Conservation (phyloP, 2,329 filamentous ascomycete species). For the Diaporthe aspalathi region DNA sequence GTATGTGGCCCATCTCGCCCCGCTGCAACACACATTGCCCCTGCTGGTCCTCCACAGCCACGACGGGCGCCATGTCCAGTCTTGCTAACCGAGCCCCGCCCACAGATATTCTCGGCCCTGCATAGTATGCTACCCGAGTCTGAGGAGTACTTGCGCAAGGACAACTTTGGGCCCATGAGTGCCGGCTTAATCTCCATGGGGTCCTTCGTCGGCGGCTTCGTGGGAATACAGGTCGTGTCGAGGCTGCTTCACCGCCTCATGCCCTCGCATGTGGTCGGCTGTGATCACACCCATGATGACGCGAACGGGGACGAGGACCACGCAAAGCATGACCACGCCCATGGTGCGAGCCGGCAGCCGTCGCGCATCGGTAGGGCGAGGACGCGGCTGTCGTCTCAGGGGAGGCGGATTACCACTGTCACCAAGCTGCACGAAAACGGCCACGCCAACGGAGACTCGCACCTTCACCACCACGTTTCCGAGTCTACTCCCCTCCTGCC, state of each 20-base stretch:
- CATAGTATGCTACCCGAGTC: conserved; percentile 94
- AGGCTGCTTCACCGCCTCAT: conserved; percentile 78
- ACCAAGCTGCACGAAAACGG: conserved; percentile 36
- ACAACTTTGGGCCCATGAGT: conserved; percentile 72
- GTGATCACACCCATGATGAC: conserved; percentile 78
- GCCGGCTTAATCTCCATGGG: conserved; percentile 77
- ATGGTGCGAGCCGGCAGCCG: conserved; percentile 37
- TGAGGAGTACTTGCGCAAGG: conserved; percentile 78
- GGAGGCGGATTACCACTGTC: conserved; percentile 37
- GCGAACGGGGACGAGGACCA: conserved; percentile 47
- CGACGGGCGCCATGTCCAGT: neutral
- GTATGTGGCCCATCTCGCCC: conserved; percentile 60
- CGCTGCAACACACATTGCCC: neutral
- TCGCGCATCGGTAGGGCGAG: conserved; percentile 36
- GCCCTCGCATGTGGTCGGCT: conserved; percentile 84
- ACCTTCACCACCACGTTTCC: conserved; percentile 37
- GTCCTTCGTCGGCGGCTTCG: conserved; percentile 77
- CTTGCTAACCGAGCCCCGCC: conserved; percentile 1
- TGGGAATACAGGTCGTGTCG: conserved; percentile 81
- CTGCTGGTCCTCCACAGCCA: conserved; percentile 17
- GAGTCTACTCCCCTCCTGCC: conserved; percentile 64
- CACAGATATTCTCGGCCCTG: conserved; percentile 87
- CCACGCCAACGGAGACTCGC: conserved; percentile 38
- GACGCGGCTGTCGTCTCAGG: conserved; percentile 38
- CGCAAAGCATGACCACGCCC: conserved; percentile 46